Conservation (phyloP, 768 basidiomycete genomes). For the Kwoniella sp. region DNA sequence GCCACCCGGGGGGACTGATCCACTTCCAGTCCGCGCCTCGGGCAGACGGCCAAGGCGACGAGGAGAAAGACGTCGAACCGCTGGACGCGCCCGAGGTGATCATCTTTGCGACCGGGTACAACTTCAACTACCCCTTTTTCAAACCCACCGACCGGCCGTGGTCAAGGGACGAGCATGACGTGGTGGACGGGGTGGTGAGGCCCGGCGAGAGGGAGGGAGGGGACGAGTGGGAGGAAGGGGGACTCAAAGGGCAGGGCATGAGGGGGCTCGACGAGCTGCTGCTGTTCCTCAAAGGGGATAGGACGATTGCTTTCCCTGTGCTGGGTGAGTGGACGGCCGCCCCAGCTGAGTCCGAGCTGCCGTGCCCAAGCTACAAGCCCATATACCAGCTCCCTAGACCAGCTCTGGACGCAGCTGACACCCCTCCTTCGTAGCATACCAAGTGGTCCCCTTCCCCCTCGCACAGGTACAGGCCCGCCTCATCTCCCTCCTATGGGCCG, state of each 20-base stretch:
- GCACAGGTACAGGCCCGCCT: slow-evolving; percentile 69
- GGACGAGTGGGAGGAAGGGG: slow-evolving; percentile 25
- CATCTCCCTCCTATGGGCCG: slow-evolving; percentile 43
- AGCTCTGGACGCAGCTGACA: too few relatives aligned
- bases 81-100: slow-evolving; percentile 43
- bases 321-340: slow-evolving; percentile 43
- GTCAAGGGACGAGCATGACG: slow-evolving; percentile 9
- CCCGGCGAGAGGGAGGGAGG: slow-evolving; percentile 36
- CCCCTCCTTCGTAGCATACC: slow-evolving; percentile 33
- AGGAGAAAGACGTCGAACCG: slow-evolving; percentile 3
- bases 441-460: slow-evolving; percentile 68
- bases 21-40: slow-evolving; percentile 24
- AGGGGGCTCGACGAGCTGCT: slow-evolving; percentile 48
- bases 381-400: too few relatives aligned
- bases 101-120: slow-evolving; percentile 53
- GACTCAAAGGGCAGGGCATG: slow-evolving; percentile 43
- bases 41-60: slow-evolving; percentile 8
- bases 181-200: slow-evolving; percentile 18
- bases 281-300: slow-evolving; percentile 49
- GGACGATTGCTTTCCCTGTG: slow-evolving; percentile 45
- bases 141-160: slow-evolving; percentile 44
- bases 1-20: slow-evolving; percentile 22
- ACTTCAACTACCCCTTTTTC: slow-evolving; percentile 49
- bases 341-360: neutral
- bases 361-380: neutral